These are phyloP conservation scores for Boletus tomentosulus DNA, from an alignment of 768 basidiomycete genomes.

Conservation along the genomic window DNA sequence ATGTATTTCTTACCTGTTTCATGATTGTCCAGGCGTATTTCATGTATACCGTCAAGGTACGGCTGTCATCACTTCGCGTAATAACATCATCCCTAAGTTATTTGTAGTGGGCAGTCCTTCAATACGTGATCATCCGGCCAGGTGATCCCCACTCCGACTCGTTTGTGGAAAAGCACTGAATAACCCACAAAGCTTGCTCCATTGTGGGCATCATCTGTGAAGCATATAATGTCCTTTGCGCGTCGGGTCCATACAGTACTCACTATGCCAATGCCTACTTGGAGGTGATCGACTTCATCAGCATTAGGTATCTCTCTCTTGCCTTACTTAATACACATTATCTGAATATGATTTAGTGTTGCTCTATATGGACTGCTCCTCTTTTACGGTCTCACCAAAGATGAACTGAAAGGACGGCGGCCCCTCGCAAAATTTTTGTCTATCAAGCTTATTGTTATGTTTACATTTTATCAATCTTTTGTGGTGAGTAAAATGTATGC, in stretches of 20 bases:
- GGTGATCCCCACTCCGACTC: constrained; percentile 20
- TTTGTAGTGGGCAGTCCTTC: constrained; percentile 76
- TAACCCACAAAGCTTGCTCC: constrained; percentile 31
- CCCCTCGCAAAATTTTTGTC: constrained; percentile 83
- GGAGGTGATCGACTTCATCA: constrained; percentile 69
- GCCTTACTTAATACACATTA: not conserved
- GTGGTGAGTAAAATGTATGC: constrained; percentile 42
- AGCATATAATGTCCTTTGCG: constrained; percentile 63
- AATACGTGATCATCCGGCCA: constrained; percentile 78
- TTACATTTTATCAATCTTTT: constrained; percentile 85
- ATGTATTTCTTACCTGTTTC: constrained; percentile 4
- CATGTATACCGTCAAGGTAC: constrained; percentile 81
- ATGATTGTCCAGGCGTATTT: constrained; percentile 61
- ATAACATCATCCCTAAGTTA: not conserved
- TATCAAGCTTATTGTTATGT: constrained; percentile 85
- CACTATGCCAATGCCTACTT: constrained; percentile 69
- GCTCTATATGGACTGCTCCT: constrained; percentile 83
- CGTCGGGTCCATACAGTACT: constrained; percentile 52
- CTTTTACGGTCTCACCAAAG: constrained; percentile 78
- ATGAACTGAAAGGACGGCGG: constrained; percentile 70
- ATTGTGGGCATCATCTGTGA: constrained; percentile 80
- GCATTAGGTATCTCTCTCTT: constrained; percentile 57
- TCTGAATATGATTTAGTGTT: constrained; percentile 41
- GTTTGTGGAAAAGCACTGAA: constrained; percentile 4
- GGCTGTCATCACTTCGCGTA: not conserved